These are phyloP conservation scores for Chalaropsis thielavioides DNA, from an alignment of 2,329 filamentous ascomycete genomes.

Conservation along the genomic window DNA sequence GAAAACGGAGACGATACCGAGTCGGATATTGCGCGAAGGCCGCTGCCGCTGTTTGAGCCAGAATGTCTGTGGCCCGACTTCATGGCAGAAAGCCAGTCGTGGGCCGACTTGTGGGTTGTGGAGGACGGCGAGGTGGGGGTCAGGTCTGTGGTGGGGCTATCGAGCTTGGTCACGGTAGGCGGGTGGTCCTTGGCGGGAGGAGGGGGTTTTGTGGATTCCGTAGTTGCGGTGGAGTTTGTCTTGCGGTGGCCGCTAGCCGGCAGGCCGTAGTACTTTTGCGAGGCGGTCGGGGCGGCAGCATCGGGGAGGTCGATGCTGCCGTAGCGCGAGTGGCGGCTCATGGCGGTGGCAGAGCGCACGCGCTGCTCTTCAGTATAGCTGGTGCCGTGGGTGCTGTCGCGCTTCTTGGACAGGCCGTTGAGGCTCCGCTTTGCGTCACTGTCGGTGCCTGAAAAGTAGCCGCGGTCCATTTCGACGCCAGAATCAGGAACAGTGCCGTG, in stretches of 20 bases:
- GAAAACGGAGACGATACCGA: constrained; percentile 26
- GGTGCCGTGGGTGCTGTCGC: constrained; percentile 35
- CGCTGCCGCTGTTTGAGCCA: constrained; percentile 24
- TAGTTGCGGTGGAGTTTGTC: constrained; percentile 45
- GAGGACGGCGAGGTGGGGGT: constrained; percentile 33
- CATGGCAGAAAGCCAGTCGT: constrained; percentile 41
- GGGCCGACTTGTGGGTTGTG: constrained; percentile 31
- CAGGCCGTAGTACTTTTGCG: constrained; percentile 55
- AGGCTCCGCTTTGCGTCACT: constrained; percentile 48
- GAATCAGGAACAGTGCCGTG: constrained; percentile 31
- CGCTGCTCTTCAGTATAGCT: constrained; percentile 66
- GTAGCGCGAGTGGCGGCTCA: constrained; percentile 61
- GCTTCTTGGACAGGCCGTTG: constrained; percentile 65
- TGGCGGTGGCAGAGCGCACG: constrained; percentile 47
- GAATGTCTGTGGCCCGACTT: constrained; percentile 31
- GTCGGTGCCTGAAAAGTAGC: constrained; percentile 88
- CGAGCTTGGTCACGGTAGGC: constrained; percentile 47
- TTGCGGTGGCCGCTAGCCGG: constrained; percentile 35
- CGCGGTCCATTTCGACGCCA: constrained; percentile 57
- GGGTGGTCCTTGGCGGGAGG: constrained; percentile 40
- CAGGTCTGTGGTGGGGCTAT: constrained; percentile 29
- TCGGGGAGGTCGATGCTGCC: constrained; percentile 62
- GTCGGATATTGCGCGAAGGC: constrained; percentile 71
- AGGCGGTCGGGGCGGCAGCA: constrained; percentile 39
- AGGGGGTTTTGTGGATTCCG: constrained; percentile 37